Percentiles rank a stretch among this genome's conserved stretches.
phyloP scores from a whole-genome alignment of 2,329 filamentous ascomycete species.

The Colletotrichum graminicola region DNA sequence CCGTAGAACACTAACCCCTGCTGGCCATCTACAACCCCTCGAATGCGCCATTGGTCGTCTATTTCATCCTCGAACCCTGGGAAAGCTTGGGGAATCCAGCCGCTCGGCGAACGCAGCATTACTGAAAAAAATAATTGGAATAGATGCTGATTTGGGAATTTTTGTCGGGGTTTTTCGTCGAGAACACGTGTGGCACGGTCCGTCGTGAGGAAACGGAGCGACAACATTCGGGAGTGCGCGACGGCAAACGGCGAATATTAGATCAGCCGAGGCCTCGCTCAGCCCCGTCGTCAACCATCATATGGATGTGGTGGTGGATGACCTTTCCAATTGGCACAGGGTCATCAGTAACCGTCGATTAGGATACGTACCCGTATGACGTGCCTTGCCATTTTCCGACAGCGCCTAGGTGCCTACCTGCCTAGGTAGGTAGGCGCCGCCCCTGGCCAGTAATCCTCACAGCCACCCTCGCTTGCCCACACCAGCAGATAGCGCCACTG shows the following conservation, averaged over 20 bases:
- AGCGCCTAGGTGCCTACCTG: background rate
- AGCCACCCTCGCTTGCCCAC: background rate
- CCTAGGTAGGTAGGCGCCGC: too few species aligned
- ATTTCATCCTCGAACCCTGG: background rate
- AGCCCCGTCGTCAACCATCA: background rate
- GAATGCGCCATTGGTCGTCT: background rate
- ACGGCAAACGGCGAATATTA: background rate
- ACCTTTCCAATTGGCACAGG: slow-evolving; percentile 17
- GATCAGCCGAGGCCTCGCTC: background rate
- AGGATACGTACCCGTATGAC: slow-evolving; percentile 17
- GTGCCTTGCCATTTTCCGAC: background rate
- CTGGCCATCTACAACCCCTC: background rate
- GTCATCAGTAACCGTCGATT: background rate
- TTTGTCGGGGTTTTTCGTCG: background rate
- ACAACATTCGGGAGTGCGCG: background rate
- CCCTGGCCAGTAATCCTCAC: background rate
- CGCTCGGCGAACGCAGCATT: background rate
- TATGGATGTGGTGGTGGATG: background rate
- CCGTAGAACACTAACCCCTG: too few species aligned
- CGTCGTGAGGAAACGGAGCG: background rate
- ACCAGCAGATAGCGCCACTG: background rate
- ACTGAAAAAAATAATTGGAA: background rate
- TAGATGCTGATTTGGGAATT: background rate
- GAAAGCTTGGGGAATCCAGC: background rate
- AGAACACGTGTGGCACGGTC: background rate